A percentile compares a stretch with the other conserved stretches of the same genome.
phyloP scores from a whole-genome alignment of 2,329 filamentous ascomycete genomes.

The Zymoseptoria brevis region DNA sequence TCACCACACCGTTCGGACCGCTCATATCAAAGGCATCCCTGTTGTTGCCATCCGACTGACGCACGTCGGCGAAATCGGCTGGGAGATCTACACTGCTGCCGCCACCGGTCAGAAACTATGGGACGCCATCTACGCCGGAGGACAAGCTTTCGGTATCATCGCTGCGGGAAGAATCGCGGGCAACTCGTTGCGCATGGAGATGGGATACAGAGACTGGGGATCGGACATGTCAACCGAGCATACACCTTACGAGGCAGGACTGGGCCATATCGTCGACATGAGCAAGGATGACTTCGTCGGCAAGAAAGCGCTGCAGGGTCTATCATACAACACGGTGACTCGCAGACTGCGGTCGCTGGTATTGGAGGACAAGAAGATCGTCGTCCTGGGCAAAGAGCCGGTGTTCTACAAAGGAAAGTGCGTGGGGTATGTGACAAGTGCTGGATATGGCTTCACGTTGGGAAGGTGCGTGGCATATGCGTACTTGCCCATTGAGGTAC shows the following conservation, averaged over 20 bases:
- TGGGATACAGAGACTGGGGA: slow-evolving; percentile 51
- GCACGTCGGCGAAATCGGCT: slow-evolving; percentile 54
- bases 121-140: slow-evolving; percentile 51
- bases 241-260: slow-evolving; percentile 52
- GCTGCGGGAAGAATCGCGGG: slow-evolving; percentile 53
- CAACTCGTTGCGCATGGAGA: slow-evolving; percentile 52
- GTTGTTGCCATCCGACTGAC: slow-evolving; percentile 50
- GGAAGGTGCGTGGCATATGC: slow-evolving; percentile 53
- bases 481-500: slow-evolving; percentile 44
- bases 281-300: slow-evolving; percentile 47
- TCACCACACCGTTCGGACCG: slow-evolving; percentile 44
- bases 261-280: slow-evolving; percentile 43
- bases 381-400: slow-evolving; percentile 56
- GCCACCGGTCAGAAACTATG: slow-evolving; percentile 52
- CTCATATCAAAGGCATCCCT: slow-evolving; percentile 48
- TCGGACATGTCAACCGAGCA: slow-evolving; percentile 55
- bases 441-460: slow-evolving; percentile 53
- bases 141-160: slow-evolving; percentile 48
- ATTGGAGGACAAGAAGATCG: slow-evolving; percentile 48
- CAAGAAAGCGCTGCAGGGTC: slow-evolving; percentile 40
- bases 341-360: slow-evolving; percentile 44
- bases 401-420: slow-evolving; percentile 44
- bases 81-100: slow-evolving; percentile 55
- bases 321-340: slow-evolving; percentile 30
- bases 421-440: slow-evolving; percentile 52